phyloP scores from a whole-genome alignment of 164 flowering plant species.

The Magnolia changhungtana region DNA sequence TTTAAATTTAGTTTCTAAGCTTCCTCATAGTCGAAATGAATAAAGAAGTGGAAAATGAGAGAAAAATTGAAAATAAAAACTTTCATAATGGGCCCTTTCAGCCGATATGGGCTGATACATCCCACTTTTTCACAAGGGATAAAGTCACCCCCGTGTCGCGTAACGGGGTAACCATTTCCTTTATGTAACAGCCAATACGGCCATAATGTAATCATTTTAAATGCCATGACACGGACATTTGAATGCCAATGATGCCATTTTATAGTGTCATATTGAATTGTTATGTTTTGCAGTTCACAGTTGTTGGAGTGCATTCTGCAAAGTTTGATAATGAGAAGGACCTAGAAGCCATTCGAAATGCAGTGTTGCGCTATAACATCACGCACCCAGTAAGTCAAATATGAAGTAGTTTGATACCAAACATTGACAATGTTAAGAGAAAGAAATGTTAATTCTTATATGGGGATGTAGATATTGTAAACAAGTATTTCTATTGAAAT shows the following conservation, averaged over 20 bases:
- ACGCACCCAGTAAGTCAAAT: conserved; percentile 78
- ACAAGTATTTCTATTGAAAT: too few species aligned
- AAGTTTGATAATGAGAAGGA: conserved; percentile 98
- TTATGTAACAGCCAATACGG: too few species aligned
- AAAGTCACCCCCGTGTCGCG: too few species aligned
- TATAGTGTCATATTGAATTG: not conserved
- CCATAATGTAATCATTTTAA: too few species aligned
- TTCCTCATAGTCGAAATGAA: too few species aligned
- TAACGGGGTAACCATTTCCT: too few species aligned
- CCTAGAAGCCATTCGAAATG: conserved; percentile 90
- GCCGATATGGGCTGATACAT: too few species aligned
- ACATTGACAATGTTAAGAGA: not conserved
- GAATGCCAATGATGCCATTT: not conserved
- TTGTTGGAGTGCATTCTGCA: conserved; percentile 97
- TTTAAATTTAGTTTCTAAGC: too few species aligned
- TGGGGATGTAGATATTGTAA: not conserved
- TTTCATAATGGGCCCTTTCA: too few species aligned
- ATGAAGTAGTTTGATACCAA: not conserved
- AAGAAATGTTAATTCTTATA: not conserved
- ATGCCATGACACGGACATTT: not conserved
- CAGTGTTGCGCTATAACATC: conserved; percentile 80
- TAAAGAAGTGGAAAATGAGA: too few species aligned
- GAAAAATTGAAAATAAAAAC: too few species aligned
- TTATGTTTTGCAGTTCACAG: conserved; percentile 59
- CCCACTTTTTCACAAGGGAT: too few species aligned